These are phyloP conservation scores for Metarhizium robertsii DNA, from an alignment of 2,329 filamentous ascomycete species.

Conservation along the genomic window DNA sequence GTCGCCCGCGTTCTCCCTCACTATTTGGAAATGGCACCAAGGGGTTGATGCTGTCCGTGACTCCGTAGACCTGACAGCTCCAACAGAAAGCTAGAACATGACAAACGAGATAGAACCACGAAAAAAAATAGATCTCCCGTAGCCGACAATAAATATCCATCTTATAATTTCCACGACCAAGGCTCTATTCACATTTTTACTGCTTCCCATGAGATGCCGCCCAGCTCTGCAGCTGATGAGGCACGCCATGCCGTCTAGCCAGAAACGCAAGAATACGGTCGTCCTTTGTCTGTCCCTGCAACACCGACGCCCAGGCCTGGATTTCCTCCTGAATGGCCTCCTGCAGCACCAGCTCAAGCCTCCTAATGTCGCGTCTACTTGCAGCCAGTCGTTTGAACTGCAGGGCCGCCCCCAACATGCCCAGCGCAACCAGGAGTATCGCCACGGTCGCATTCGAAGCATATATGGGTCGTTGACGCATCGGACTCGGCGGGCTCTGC, in stretches of 20 bases:
- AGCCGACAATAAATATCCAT: not conserved
- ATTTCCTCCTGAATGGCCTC: conserved; percentile 4
- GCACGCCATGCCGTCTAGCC: not conserved
- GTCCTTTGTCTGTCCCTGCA: conserved; percentile 8
- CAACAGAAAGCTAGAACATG: too few relatives aligned
- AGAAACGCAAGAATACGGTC: conserved; percentile 12
- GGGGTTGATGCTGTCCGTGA: too few relatives aligned
- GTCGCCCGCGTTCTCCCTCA: too few relatives aligned
- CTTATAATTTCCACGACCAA: not conserved
- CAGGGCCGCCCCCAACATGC: conserved; percentile 6
- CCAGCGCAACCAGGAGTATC: conserved; percentile 6
- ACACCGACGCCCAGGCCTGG: not conserved
- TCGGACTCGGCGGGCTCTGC: not conserved
- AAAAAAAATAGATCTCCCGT: not conserved
- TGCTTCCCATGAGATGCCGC: not conserved
- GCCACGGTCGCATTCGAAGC: conserved; percentile 8
- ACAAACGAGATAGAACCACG: too few relatives aligned
- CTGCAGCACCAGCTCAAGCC: conserved; percentile 1
- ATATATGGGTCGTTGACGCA: conserved; percentile 1
- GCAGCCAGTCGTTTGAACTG: conserved; percentile 1
- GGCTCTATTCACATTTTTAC: not conserved
- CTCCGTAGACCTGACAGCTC: too few relatives aligned
- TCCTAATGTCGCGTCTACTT: conserved; percentile 23
- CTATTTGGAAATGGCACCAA: too few relatives aligned
- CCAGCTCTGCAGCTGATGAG: not conserved